Conservation (phyloP, 1,284 basidiomycete genomes). For the Ustilago trichophora region DNA sequence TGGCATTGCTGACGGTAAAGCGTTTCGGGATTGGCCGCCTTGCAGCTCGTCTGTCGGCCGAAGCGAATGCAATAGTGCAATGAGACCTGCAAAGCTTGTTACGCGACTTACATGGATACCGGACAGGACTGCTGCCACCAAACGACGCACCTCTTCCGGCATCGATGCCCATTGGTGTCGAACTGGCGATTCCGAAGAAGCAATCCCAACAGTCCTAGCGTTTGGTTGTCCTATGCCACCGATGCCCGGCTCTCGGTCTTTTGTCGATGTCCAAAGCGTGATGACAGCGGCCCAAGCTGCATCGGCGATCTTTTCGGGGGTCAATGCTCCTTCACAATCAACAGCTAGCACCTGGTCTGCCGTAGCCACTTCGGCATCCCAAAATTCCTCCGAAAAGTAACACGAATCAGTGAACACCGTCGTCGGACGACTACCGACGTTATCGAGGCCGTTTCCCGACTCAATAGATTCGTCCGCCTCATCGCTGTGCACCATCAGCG, state of each 20-base stretch:
- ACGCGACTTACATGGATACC: constrained; percentile 37
- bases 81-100: constrained; percentile 18
- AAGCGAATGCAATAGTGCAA: constrained; percentile 23
- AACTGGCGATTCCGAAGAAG: neutral
- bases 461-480: neutral
- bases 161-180: constrained; percentile 16
- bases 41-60: constrained; percentile 27
- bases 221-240: neutral
- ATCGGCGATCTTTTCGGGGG: constrained; percentile 23
- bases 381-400: constrained; percentile 39
- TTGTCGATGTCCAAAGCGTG: constrained; percentile 11
- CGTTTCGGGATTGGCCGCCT: neutral
- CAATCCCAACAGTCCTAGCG: too few relatives aligned
- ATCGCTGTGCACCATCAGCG: neutral
- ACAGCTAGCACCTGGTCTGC: constrained; percentile 38
- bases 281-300: constrained; percentile 24
- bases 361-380: constrained; percentile 36
- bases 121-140: constrained; percentile 26
- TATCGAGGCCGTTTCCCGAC: neutral
- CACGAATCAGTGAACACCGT: neutral
- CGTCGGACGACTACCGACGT: neutral
- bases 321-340: constrained; percentile 45
- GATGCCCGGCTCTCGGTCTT: neutral
- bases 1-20: constrained; percentile 12
- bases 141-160: constrained; percentile 36